Percentiles rank a stretch among this genome's conserved stretches.
Conservation (phyloP, 345 rosid species). For the Citrus glauca region DNA sequence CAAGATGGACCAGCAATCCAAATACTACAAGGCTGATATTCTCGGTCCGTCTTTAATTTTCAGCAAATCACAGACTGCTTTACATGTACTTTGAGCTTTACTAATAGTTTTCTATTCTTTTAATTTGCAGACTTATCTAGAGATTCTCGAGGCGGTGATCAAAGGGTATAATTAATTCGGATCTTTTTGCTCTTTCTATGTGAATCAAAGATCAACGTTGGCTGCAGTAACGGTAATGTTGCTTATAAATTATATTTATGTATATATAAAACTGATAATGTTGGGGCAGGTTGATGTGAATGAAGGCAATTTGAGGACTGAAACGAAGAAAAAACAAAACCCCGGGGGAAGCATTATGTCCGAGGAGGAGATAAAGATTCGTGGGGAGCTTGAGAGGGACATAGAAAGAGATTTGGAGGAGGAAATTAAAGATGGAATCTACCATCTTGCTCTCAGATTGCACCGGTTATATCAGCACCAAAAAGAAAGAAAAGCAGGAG, state of each 20-base stretch:
- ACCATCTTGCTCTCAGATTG: conserved; percentile 57
- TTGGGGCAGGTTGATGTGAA: conserved; percentile 2
- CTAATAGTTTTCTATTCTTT: neutral
- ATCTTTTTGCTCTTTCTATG: neutral
- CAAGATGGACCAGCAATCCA: conserved; percentile 25
- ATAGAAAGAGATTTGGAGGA: conserved; percentile 71
- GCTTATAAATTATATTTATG: too few species aligned
- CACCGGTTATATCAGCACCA: conserved; percentile 58
- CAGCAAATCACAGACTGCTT: neutral
- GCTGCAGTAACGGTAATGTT: neutral
- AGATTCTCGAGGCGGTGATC: neutral
- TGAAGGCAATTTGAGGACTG: neutral
- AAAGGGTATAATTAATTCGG: neutral
- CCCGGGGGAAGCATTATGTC: conserved; percentile 11
- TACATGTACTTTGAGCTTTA: neutral
- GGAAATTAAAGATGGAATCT: conserved; percentile 72
- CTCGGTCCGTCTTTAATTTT: conserved; percentile 24
- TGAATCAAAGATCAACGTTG: neutral
- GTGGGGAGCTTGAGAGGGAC: conserved; percentile 63
- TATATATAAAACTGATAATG: too few species aligned
- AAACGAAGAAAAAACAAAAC: conserved; percentile 9
- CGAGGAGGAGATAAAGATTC: conserved; percentile 56
- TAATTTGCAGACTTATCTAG: conserved; percentile 18
- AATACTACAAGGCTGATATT: conserved; percentile 6
- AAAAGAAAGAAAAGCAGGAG: conserved; percentile 39